A percentile compares a stretch with the other conserved stretches of the same genome.
Evolutionary conservation across 2,329 filamentous ascomycete genomes (phyloP).

Genomic region (Escovopsis weberi): DNA sequence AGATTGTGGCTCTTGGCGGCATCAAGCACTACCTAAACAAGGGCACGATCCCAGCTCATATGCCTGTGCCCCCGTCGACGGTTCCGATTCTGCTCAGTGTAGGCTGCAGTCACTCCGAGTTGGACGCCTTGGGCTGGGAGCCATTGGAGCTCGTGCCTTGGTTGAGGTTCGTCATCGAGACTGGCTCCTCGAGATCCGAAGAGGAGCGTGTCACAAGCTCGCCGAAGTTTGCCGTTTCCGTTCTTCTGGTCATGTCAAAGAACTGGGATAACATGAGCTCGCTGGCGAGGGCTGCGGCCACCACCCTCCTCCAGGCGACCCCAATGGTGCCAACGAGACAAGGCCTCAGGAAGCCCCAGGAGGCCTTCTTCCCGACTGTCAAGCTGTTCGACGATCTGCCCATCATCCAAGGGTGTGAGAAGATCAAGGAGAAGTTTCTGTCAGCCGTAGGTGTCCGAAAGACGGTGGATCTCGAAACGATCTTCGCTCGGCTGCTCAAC

Average conservation of each 20-base stretch:
- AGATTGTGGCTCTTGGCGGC: constrained; percentile 61
- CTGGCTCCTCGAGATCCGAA: constrained; percentile 41
- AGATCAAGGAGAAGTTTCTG: constrained; percentile 84
- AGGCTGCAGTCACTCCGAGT: constrained; percentile 46
- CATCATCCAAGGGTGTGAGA: constrained; percentile 57
- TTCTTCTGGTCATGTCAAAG: constrained; percentile 72
- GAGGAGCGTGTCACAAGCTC: constrained; percentile 58
- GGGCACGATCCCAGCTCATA: constrained; percentile 63
- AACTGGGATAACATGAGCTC: constrained; percentile 71
- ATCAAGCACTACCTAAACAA: constrained; percentile 63
- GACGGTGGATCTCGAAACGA: constrained; percentile 85
- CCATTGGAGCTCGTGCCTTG: constrained; percentile 75
- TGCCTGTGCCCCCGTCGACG: constrained; percentile 69
- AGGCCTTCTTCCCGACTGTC: constrained; percentile 88
- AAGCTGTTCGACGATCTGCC: constrained; percentile 91
- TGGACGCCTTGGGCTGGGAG: constrained; percentile 75
- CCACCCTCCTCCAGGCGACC: constrained; percentile 48
- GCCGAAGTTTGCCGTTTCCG: constrained; percentile 58
- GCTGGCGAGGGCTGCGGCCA: constrained; percentile 49
- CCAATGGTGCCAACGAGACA: constrained; percentile 79
- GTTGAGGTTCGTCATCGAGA: constrained; percentile 67
- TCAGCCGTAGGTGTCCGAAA: constrained; percentile 77
- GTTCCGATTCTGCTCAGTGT: constrained; percentile 77
- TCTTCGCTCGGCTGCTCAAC: constrained; percentile 73
- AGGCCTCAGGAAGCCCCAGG: constrained; percentile 72